These are phyloP conservation scores for Xylaria nigripes DNA, from an alignment of 495 filamentous ascomycete species.

Conservation along the genomic window DNA sequence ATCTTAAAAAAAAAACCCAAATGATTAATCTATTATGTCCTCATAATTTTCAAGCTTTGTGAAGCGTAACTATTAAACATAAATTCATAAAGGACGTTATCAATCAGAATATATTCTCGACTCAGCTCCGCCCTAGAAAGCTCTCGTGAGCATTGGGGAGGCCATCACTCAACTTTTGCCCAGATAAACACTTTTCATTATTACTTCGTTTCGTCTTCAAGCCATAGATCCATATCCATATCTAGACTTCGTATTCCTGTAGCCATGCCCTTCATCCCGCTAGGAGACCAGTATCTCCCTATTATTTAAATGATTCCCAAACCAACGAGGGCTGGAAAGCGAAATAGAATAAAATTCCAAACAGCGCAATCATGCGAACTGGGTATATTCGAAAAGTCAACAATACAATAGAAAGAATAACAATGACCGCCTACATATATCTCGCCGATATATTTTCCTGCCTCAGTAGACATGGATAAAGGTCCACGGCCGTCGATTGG, in stretches of 20 bases:
- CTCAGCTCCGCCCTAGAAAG: too few species aligned
- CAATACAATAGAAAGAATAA: neutral
- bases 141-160: too few species aligned
- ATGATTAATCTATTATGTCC: too few species aligned
- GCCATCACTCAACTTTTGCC: too few species aligned
- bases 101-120: too few species aligned
- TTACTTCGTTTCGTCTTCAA: conserved; percentile 8
- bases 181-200: neutral
- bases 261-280: neutral
- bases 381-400: conserved; percentile 10
- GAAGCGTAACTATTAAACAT: too few species aligned
- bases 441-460: conserved; percentile 3
- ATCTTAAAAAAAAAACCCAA: too few species aligned
- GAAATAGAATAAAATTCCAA: neutral
- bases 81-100: too few species aligned
- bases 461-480: neutral
- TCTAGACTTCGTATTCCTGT: neutral
- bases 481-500: neutral
- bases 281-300: neutral
- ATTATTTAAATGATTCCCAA: neutral
- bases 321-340: neutral
- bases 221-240: neutral
- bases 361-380: conserved; percentile 7
- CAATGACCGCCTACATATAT: conserved; percentile 1
- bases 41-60: too few species aligned